A percentile compares a stretch with the other conserved stretches of the same genome.
phyloP scores from a whole-genome alignment of 768 basidiomycete species.

The Boletus rex-veris region DNA sequence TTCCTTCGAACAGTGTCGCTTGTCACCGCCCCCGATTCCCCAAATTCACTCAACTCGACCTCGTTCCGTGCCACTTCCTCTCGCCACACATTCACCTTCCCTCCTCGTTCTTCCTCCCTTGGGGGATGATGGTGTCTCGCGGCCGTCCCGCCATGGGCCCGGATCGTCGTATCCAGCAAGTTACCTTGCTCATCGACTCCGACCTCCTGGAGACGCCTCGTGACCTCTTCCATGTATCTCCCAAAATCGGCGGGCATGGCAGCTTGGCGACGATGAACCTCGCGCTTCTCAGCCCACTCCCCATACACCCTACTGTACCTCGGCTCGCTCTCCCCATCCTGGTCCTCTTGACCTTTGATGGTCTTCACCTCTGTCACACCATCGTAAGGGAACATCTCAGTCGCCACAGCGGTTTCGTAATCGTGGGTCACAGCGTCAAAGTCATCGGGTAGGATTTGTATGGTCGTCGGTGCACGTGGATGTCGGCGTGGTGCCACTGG shows the following conservation, averaged over 20 bases:
- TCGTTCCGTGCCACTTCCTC: slow-evolving; percentile 47
- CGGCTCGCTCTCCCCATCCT: slow-evolving; percentile 1
- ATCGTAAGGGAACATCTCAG: slow-evolving; percentile 22
- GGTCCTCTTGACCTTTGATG: slow-evolving; percentile 6
- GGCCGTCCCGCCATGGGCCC: slow-evolving; percentile 1
- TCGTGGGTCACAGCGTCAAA: slow-evolving; percentile 31
- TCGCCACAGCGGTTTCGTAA: slow-evolving; percentile 24
- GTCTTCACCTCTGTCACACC: slow-evolving; percentile 25
- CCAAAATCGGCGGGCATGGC: slow-evolving; percentile 25
- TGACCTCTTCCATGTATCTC: slow-evolving; percentile 28
- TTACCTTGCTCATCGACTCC: slow-evolving; percentile 30
- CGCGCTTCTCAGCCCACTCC: slow-evolving; percentile 30
- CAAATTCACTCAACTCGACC: slow-evolving; percentile 19
- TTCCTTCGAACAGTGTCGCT: slow-evolving; percentile 14
- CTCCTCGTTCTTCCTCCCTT: slow-evolving; percentile 17
- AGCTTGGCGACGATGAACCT: slow-evolving; percentile 25
- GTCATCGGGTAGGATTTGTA: slow-evolving; percentile 31
- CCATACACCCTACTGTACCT: slow-evolving; percentile 31
- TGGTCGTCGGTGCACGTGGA: slow-evolving; percentile 31
- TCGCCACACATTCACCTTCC: slow-evolving; percentile 53
- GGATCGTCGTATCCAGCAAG: slow-evolving; percentile 17
- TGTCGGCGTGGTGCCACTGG: slow-evolving; percentile 17
- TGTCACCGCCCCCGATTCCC: slow-evolving; percentile 12
- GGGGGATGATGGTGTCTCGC: slow-evolving; percentile 4
- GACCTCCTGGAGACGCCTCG: slow-evolving; percentile 36